Percentiles rank a stretch among this genome's conserved stretches.
phyloP scores from a whole-genome alignment of 2,329 filamentous ascomycete species.

The Parastagonospora avenae region DNA sequence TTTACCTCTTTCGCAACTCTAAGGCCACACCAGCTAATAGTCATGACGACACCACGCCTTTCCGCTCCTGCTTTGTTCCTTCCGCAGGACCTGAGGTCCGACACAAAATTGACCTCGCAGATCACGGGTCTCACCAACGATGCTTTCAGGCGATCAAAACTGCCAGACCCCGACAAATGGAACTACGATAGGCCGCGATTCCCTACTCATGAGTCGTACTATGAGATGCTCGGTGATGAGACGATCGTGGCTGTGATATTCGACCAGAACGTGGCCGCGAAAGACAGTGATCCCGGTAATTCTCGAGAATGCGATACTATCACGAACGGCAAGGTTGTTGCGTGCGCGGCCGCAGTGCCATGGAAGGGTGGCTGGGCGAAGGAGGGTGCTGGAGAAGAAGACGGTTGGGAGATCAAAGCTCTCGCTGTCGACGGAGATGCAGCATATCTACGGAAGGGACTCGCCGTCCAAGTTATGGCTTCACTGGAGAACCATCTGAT shows the following conservation, averaged over 20 bases:
- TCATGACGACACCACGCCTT: constrained; percentile 7
- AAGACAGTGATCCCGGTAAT: neutral
- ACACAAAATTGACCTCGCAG: constrained; percentile 11
- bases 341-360: constrained; percentile 26
- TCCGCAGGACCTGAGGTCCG: constrained; percentile 6
- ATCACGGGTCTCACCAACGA: constrained; percentile 24
- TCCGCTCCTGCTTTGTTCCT: constrained; percentile 18
- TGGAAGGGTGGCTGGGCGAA: constrained; percentile 30
- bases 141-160: constrained; percentile 25
- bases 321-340: constrained; percentile 18
- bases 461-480: constrained; percentile 17
- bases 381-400: constrained; percentile 19
- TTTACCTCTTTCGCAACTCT: too few species aligned
- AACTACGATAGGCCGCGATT: constrained; percentile 15
- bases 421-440: constrained; percentile 26
- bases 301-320: neutral
- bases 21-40: neutral
- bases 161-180: constrained; percentile 20
- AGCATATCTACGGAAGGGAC: constrained; percentile 21
- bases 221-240: constrained; percentile 15
- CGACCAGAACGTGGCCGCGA: constrained; percentile 4
- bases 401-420: constrained; percentile 35
- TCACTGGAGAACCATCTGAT: constrained; percentile 18
- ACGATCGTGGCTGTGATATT: constrained; percentile 23
- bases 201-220: constrained; percentile 10